Base-by-base conservation (phyloP, 2,329 filamentous ascomycete genomes). In the Diaporthe humulicola region DNA sequence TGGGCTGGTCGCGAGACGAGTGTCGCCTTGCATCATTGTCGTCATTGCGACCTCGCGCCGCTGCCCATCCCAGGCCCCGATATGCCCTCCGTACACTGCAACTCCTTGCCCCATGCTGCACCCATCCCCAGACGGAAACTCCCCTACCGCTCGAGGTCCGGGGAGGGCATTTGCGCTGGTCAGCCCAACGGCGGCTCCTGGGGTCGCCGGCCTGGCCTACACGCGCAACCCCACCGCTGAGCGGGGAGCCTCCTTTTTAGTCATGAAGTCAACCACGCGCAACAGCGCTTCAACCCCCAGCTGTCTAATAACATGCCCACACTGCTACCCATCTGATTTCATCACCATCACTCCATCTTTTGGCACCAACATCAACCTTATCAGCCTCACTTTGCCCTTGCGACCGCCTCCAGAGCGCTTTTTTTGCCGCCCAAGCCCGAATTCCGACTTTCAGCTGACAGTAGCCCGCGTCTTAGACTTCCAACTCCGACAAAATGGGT, bases 401-500 rank as follows among this genome's bases (percentile, higher is more conserved):
- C 61, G 57, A 71, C 15, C 25, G 66, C 66, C 75, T 77, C 77
- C 77, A 70, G 71, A 72, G 74, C 75, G 75, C 70, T 45, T 64
- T 64, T 48, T 58, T 74, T 71, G 48, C 60, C 40, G 57, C 52
- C 25, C 45, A 57, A 61, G 60, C 45, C 45, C 45, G 45, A 30
- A 56, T 73, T 54, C 64, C 64, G 64, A 69, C 64, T 54, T 67
- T 75, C 73, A 72, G 80, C 80, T 81, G 79, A 82, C 78, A 56
- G 57, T 58, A 54, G 54, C 40, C 67, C 71, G 66, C 57, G 61
- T 73, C 67, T 76, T 73, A 78, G 71, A 79, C 71, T 52, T 79
- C 75, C 75, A 78, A 83, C 80, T 82, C 81, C 85, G 87, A 85
- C 90, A 96, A 90, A 90, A 98, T 98, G 96, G 95, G 94, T 92